A percentile compares a stretch with the other conserved stretches of the same genome.
These are phyloP conservation scores for Calamus simplicifolius DNA, from an alignment of 176 grass and related monocot species.

Conservation along the genomic window DNA sequence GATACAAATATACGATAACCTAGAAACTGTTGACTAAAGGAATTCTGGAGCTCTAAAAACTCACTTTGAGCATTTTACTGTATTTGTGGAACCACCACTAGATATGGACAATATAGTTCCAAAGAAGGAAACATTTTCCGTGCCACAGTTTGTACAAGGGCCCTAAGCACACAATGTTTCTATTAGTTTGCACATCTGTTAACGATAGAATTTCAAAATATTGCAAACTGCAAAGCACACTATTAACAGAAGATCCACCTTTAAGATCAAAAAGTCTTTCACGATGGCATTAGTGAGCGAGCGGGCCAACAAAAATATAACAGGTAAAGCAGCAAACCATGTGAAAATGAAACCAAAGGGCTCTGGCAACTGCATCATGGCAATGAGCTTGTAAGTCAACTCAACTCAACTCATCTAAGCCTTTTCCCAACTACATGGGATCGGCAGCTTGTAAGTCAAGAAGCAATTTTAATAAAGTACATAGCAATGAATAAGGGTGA, in stretches of 20 bases:
- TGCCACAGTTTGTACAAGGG: conserved; percentile 77
- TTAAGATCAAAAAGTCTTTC: conserved; percentile 86
- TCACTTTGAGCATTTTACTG: conserved; percentile 76
- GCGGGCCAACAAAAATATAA: conserved; percentile 76
- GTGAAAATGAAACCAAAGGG: conserved; percentile 95
- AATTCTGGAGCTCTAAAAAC: conserved; percentile 13
- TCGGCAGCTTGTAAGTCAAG: conserved; percentile 7
- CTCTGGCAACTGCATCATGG: conserved; percentile 73
- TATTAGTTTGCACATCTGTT: conserved; percentile 9
- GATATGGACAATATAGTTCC: conserved; percentile 76
- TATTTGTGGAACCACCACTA: conserved; percentile 70
- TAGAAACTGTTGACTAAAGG: conserved; percentile 1
- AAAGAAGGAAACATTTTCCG: conserved; percentile 86
- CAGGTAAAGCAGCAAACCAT: conserved; percentile 87
- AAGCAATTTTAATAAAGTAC: neutral
- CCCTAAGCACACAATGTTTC: conserved; percentile 38
- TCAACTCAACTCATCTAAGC: too few species aligned
- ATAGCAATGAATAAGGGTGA: too few species aligned
- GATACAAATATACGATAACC: neutral
- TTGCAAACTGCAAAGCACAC: conserved; percentile 7
- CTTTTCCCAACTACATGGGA: too few species aligned
- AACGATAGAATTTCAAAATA: conserved; percentile 2
- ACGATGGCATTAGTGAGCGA: conserved; percentile 66
- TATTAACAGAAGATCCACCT: conserved; percentile 38
- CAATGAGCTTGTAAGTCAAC: conserved; percentile 18